These are phyloP conservation scores for Aspergillus ochraceoroseus DNA, from an alignment of 2,329 filamentous ascomycete genomes.

Conservation along the genomic window DNA sequence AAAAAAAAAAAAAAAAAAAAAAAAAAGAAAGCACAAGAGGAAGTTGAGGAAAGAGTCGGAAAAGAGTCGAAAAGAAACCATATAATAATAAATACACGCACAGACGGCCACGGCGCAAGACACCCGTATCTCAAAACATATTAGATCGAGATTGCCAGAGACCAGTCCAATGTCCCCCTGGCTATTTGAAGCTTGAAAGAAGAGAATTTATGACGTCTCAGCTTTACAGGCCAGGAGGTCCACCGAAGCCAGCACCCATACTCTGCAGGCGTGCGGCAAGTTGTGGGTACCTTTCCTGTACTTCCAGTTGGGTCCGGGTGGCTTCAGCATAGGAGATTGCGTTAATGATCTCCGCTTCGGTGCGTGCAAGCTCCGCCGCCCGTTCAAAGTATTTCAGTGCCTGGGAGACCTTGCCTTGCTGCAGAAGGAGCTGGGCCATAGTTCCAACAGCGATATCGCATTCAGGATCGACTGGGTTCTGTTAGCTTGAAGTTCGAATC, in stretches of 20 bases:
- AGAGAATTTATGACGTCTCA: conserved; percentile 5
- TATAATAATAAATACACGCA: conserved; percentile 18
- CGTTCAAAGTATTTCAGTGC: conserved; percentile 96
- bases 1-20: conserved; percentile 18
- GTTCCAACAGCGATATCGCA: conserved; percentile 98
- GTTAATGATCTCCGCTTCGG: conserved; percentile 92
- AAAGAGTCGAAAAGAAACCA: conserved; percentile 12
- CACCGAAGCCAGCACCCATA: conserved; percentile 47
- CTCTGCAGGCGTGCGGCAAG: conserved; percentile 66
- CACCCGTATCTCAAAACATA: not conserved
- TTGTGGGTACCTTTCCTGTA: conserved; percentile 80
- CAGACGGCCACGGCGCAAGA: conserved; percentile 1
- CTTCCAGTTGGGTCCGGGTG: conserved; percentile 89
- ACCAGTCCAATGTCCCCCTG: not conserved
- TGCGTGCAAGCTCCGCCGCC: conserved; percentile 87
- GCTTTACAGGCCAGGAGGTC: conserved; percentile 34
- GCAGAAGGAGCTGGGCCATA: conserved; percentile 94
- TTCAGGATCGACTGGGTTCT: conserved; percentile 79
- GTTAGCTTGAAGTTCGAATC: conserved; percentile 11
- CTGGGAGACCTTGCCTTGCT: conserved; percentile 94
- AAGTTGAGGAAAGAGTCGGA: too few relatives aligned
- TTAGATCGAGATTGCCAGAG: conserved; percentile 1
- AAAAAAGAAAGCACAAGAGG: too few relatives aligned
- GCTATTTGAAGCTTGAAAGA: conserved; percentile 1
- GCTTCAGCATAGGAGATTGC: conserved; percentile 95